Evolutionary conservation across 2,329 filamentous ascomycete genomes (phyloP), one percentile per base, ranked within the genome.

Genomic region (Botrytis tulipae): DNA sequence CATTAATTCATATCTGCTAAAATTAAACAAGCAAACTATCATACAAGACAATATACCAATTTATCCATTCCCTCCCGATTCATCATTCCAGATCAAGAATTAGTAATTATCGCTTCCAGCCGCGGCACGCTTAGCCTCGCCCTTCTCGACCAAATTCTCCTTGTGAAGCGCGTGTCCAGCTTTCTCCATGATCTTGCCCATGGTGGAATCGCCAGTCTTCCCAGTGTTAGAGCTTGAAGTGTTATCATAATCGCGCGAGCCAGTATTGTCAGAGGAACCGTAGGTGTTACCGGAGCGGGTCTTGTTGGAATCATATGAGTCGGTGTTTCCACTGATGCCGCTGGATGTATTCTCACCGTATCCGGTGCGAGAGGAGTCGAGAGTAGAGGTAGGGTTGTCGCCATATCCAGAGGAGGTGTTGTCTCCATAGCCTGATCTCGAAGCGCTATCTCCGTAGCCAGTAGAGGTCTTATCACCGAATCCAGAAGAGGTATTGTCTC

Each of bases 141-240:
- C 88, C 81, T 86, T 87, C 76, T 85, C 80, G 72, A 82, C 82
- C 20, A 89, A 73, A 61, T 81, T 82, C 25, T 85, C 82, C 76
- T 83, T 88, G 71, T 85, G 81, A 75, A 90, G 77, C 68, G 86
- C 77, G 20, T 81, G 80, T 14, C 88, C 87, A 9, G 85, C 86
- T 83, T 89, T 90, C 82, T 91, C 87, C 80, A 90, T 82, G 37
- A 90, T 73, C 82, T 88, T 89, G 65, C 88, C 88, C 35, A 88
- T 71, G 25, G 84, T 85, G 68, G 71, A 74, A 65, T 75, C 72
- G 60, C 73, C 75, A 25, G 73, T 74, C 65, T 76, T 76, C 37
- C 71, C 70, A 12, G 77, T 78, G 63, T 77, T 77, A 70, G 78
- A 78, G 63, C 70, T 77, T 75, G 79, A 73, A 4, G 67, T 75